These are phyloP conservation scores for Zoysia matrella DNA, from an alignment of 202 grass and related monocot species.

Conservation along the genomic window DNA sequence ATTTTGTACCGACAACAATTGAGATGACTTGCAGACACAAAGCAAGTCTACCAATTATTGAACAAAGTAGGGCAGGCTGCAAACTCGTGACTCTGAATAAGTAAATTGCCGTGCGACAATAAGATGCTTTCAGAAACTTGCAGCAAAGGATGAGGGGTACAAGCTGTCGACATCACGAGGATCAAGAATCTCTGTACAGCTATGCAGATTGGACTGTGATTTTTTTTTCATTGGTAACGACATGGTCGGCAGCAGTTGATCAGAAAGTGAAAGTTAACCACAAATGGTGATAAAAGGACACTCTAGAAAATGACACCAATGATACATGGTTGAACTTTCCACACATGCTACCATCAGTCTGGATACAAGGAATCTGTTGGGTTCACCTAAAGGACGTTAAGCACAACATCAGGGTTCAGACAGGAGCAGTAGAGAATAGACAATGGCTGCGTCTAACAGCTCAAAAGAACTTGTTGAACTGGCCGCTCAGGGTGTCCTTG, in stretches of 20 bases:
- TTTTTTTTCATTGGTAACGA: neutral
- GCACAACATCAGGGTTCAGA: no score
- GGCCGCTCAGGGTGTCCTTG: slow-evolving; percentile 70
- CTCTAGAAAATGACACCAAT: slow-evolving; percentile 18
- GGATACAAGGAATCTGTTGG: slow-evolving; percentile 26
- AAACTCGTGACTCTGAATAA: slow-evolving; percentile 1
- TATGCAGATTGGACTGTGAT: neutral
- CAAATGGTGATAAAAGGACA: neutral
- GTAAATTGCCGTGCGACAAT: neutral
- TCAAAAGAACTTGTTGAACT: slow-evolving; percentile 54
- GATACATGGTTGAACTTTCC: slow-evolving; percentile 20
- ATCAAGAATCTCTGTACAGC: slow-evolving; percentile 8
- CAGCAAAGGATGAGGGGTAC: neutral
- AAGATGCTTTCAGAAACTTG: slow-evolving; percentile 21
- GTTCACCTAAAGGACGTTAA: slow-evolving; percentile 14
- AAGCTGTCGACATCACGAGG: slow-evolving; percentile 23
- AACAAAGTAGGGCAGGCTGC: neutral
- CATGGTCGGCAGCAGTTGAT: slow-evolving; percentile 4
- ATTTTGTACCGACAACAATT: neutral
- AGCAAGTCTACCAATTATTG: neutral
- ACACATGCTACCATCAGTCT: slow-evolving; percentile 39
- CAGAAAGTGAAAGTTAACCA: slow-evolving; percentile 19
- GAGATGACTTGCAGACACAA: neutral
- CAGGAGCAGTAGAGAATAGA: no score
- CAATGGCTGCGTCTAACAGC: no score